phyloP scores from a whole-genome alignment of 2,329 filamentous ascomycete species.

The Colletotrichum tabaci region DNA sequence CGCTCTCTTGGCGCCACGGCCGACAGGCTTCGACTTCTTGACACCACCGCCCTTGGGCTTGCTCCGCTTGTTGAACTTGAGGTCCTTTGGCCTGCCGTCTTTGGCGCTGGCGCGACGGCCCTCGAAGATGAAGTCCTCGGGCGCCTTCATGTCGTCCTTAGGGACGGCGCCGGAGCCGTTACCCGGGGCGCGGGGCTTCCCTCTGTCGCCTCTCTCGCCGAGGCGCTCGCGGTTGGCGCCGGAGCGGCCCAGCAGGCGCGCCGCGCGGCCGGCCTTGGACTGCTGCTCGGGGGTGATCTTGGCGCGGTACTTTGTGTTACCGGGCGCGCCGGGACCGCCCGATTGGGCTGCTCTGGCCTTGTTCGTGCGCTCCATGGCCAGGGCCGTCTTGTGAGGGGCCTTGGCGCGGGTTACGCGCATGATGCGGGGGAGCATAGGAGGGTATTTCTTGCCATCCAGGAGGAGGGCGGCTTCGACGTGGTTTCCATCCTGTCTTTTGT shows the following conservation, averaged over 20 bases:
- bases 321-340: slow-evolving; percentile 43
- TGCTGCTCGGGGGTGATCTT: slow-evolving; percentile 80
- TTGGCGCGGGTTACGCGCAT: slow-evolving; percentile 91
- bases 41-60: slow-evolving; percentile 61
- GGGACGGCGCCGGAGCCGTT: slow-evolving; percentile 45
- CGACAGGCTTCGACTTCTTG: slow-evolving; percentile 57
- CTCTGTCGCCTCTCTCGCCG: slow-evolving; percentile 44
- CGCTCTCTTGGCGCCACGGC: slow-evolving; percentile 57
- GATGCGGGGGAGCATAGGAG: slow-evolving; percentile 90
- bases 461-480: slow-evolving; percentile 92
- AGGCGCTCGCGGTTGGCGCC: slow-evolving; percentile 65
- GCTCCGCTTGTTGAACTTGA: slow-evolving; percentile 71
- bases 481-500: slow-evolving; percentile 76
- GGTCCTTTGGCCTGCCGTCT: slow-evolving; percentile 74
- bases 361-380: slow-evolving; percentile 66
- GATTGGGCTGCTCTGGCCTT: slow-evolving; percentile 52
- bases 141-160: slow-evolving; percentile 63
- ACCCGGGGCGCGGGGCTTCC: slow-evolving; percentile 40
- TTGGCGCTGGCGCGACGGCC: slow-evolving; percentile 80
- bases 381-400: slow-evolving; percentile 73
- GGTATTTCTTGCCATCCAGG: slow-evolving; percentile 91
- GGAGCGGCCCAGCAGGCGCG: slow-evolving; percentile 80
- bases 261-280: slow-evolving; percentile 80
- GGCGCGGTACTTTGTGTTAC: slow-evolving; percentile 72
- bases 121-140: slow-evolving; percentile 85